Evolutionary conservation across 1,139 yeast genomes (phyloP), one percentile per base, ranked within the genome.

Genomic region (Debaryomycetaceae sp.): DNA sequence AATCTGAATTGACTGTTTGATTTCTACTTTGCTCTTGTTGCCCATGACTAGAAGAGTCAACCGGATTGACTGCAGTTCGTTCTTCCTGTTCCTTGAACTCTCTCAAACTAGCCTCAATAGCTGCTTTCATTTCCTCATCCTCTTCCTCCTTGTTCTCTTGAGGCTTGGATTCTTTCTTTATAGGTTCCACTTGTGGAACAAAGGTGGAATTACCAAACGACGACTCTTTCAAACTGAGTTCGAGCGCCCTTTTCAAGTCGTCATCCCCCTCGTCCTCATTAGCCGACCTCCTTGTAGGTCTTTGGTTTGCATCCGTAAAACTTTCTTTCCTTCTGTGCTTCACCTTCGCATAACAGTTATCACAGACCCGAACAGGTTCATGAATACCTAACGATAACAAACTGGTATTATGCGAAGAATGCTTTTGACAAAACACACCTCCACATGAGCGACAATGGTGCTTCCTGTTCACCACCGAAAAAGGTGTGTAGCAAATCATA

Each of bases 401-500:
- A 6, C 93, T 83, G 36, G 81, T 69, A 44, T 67, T 75, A 53
- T 87, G 81, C 7, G 83, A 71, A 24, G 97, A 89, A 63, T 93
- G 96, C 22, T 80, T 78, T 52, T 87, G 93, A 63, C 96, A 84
- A 58, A 78, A 93, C 0, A 89, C 97, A 1, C 97, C 97, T 24
- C 99, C 99, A 66, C 99, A 93, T 42, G 96, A 87, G 45, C 99
- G 77, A 62, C 99, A 93, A 65, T 93, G 99, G 63, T 93, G 99
- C 60, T 93, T 90, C 57, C 99, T 76, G 61, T 88, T 90, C 52
- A 91, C 72, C 64, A 91, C 78, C 1, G 95, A 75, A 58, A 93
- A 93, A 11, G 84, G 71, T 34, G 76, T 81, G 44, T 95, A 90
- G 56, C 98, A 89, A 47, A 88, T 83, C 98, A 95, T 91, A 63